phyloP scores from a whole-genome alignment of 495 filamentous ascomycete species.

The Beverwykella pulmonaria region DNA sequence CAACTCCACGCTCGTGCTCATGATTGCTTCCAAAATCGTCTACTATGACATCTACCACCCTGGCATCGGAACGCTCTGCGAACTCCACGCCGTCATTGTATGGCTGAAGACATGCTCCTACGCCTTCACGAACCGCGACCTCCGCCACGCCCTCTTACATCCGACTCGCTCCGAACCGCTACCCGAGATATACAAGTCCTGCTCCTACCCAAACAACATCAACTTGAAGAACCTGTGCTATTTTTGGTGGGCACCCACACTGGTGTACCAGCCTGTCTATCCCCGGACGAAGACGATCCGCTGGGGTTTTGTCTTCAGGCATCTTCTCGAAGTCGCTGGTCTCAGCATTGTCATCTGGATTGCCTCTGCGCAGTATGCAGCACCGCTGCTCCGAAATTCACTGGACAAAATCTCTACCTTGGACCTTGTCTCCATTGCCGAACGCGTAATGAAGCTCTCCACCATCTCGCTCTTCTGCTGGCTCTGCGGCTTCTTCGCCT shows the following conservation, averaged over 20 bases:
- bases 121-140: constrained; percentile 93
- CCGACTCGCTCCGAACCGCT: constrained; percentile 61
- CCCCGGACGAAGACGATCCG: constrained; percentile 76
- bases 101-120: constrained; percentile 96
- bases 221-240: constrained; percentile 83
- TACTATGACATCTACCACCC: constrained; percentile 92
- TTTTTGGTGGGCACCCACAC: constrained; percentile 96
- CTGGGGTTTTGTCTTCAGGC: constrained; percentile 83
- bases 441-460: constrained; percentile 89
- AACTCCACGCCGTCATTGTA: constrained; percentile 91
- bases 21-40: constrained; percentile 78
- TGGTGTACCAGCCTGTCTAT: constrained; percentile 97
- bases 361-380: constrained; percentile 86
- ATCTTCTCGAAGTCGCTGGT: constrained; percentile 71
- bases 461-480: constrained; percentile 93
- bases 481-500: constrained; percentile 94
- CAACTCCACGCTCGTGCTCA: constrained; percentile 80
- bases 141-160: constrained; percentile 82
- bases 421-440: constrained; percentile 77
- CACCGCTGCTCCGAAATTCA: constrained; percentile 84
- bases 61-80: constrained; percentile 84
- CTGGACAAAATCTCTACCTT: constrained; percentile 81
- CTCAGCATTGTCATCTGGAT: constrained; percentile 91
- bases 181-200: constrained; percentile 77
- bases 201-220: constrained; percentile 88